Percentiles rank a stretch among this genome's conserved stretches.
These are phyloP conservation scores for Daedalea quercina DNA, from an alignment of 768 basidiomycete genomes.

Conservation along the genomic window DNA sequence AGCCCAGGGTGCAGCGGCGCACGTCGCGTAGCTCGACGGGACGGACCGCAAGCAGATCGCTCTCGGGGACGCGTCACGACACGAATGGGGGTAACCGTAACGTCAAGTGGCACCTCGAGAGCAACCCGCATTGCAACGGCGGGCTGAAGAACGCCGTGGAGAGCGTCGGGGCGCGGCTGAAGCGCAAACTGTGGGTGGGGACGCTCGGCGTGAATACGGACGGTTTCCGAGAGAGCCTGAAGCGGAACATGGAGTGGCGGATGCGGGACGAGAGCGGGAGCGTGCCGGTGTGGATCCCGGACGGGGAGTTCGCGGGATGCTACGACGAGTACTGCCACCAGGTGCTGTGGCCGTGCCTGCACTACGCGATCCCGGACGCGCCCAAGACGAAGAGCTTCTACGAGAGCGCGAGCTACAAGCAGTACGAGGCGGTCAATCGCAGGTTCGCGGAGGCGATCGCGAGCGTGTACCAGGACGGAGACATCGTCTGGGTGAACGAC, in stretches of 20 bases:
- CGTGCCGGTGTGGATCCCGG: slow-evolving; percentile 74
- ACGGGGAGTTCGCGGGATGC: slow-evolving; percentile 68
- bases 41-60: slow-evolving; percentile 14
- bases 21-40: slow-evolving; percentile 10
- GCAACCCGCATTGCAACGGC: slow-evolving; percentile 76
- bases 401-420: slow-evolving; percentile 73
- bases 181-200: slow-evolving; percentile 57
- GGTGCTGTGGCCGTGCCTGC: slow-evolving; percentile 84
- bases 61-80: slow-evolving; percentile 32
- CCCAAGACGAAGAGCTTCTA: slow-evolving; percentile 78
- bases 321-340: slow-evolving; percentile 84
- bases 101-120: slow-evolving; percentile 38
- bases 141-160: slow-evolving; percentile 76
- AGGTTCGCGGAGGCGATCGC: slow-evolving; percentile 85
- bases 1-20: slow-evolving; percentile 20
- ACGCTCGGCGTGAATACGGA: slow-evolving; percentile 72
- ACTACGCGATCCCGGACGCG: slow-evolving; percentile 83
- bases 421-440: slow-evolving; percentile 86
- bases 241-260: slow-evolving; percentile 47
- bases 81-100: slow-evolving; percentile 30
- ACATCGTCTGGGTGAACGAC: slow-evolving; percentile 91
- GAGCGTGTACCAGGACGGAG: slow-evolving; percentile 76
- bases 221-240: slow-evolving; percentile 46
- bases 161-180: slow-evolving; percentile 50
- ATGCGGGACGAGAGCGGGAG: slow-evolving; percentile 34